These are phyloP conservation scores for Whalleya microplaca DNA, from an alignment of 2,329 filamentous ascomycete genomes.

Conservation along the genomic window DNA sequence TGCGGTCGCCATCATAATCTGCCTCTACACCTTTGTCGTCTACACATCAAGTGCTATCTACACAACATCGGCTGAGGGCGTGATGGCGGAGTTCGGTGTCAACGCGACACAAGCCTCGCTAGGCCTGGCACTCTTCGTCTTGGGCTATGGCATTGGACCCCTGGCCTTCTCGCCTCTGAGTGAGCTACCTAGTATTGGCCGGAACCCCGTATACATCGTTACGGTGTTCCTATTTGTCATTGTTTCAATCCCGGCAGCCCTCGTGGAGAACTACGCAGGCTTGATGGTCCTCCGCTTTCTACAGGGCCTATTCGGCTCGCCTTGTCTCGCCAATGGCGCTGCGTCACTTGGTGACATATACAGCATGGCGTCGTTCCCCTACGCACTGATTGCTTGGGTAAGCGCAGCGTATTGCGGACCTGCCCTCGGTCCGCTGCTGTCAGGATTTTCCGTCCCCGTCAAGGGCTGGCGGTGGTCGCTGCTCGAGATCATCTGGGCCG, in stretches of 20 bases:
- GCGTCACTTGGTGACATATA: constrained; percentile 59
- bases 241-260: constrained; percentile 64
- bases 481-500: constrained; percentile 66
- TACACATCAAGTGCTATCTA: constrained; percentile 59
- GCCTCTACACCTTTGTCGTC: constrained; percentile 63
- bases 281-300: constrained; percentile 68
- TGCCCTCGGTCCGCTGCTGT: constrained; percentile 64
- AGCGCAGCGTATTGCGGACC: constrained; percentile 54
- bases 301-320: constrained; percentile 68
- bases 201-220: constrained; percentile 69
- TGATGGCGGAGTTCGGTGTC: constrained; percentile 58
- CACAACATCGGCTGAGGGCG: constrained; percentile 46
- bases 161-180: constrained; percentile 68
- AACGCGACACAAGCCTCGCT: constrained; percentile 55
- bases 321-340: constrained; percentile 63
- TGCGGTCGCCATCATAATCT: constrained; percentile 49
- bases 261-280: constrained; percentile 65
- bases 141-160: constrained; percentile 67
- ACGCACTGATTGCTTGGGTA: constrained; percentile 64
- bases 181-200: constrained; percentile 68
- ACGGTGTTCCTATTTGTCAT: constrained; percentile 72
- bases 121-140: constrained; percentile 64
- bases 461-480: constrained; percentile 67
- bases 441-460: constrained; percentile 61
- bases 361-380: constrained; percentile 58